Conservation (phyloP, 2,329 filamentous ascomycete genomes). For the Arachnomyces sp. region DNA sequence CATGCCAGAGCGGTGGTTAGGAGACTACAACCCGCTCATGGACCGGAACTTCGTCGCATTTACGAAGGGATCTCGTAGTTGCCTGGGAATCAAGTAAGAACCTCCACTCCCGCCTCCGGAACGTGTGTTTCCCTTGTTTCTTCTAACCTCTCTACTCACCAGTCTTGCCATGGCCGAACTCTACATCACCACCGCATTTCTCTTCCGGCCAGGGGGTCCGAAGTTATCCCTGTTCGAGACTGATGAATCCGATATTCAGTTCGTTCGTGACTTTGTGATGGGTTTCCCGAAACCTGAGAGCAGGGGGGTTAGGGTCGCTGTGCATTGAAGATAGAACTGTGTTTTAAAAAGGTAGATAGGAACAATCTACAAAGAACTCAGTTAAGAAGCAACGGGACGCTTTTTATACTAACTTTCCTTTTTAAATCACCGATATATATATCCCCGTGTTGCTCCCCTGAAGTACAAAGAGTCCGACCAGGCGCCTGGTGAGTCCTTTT, state of each 20-base stretch:
- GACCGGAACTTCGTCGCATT: constrained; percentile 28
- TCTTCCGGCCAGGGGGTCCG: constrained; percentile 14
- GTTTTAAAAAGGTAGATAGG: too few relatives aligned
- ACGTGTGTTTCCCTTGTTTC: too few relatives aligned
- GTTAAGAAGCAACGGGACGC: too few relatives aligned
- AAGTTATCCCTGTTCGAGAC: constrained; percentile 18
- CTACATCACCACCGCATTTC: constrained; percentile 14
- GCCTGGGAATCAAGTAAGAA: constrained; percentile 33
- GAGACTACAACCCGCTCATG: constrained; percentile 13
- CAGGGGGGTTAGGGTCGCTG: constrained; percentile 18
- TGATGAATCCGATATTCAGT: constrained; percentile 13
- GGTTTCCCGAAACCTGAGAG: constrained; percentile 14
- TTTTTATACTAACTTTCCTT: too few relatives aligned
- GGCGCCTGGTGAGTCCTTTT: too few relatives aligned
- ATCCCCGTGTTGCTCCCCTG: too few relatives aligned
- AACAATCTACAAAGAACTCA: too few relatives aligned
- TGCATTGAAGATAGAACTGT: constrained; percentile 4
- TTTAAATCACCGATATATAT: too few relatives aligned
- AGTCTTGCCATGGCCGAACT: constrained; percentile 19
- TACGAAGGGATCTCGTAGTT: constrained; percentile 32
- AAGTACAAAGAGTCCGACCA: too few relatives aligned
- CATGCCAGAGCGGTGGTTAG: constrained; percentile 25
- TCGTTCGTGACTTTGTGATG: constrained; percentile 18
- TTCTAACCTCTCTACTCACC: not conserved
- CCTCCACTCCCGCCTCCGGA: not conserved